phyloP scores from a whole-genome alignment of 139 green algal species.

The Marvania coccoides region DNA sequence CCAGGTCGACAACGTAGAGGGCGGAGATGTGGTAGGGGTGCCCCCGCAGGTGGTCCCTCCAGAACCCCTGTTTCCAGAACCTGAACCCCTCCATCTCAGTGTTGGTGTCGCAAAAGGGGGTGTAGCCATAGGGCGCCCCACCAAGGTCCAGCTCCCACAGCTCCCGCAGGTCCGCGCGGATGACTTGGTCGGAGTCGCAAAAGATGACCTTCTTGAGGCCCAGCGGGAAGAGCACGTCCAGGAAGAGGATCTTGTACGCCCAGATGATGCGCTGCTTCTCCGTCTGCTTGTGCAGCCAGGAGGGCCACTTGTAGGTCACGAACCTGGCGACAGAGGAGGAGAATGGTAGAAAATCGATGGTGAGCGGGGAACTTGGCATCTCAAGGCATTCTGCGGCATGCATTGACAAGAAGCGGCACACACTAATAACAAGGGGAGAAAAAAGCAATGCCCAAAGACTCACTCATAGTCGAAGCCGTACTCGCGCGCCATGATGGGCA shows the following conservation, averaged over 20 bases:
- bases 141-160: constrained; percentile 91
- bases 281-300: constrained; percentile 92
- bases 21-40: constrained; percentile 96
- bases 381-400: not conserved
- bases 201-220: constrained; percentile 91
- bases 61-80: constrained; percentile 99
- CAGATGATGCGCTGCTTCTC: constrained; percentile 94
- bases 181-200: constrained; percentile 92
- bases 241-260: constrained; percentile 97
- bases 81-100: constrained; percentile 92
- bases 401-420: not conserved
- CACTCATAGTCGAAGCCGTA: constrained; percentile 87
- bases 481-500: constrained; percentile 81
- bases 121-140: constrained; percentile 89
- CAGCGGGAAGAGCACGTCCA: constrained; percentile 97
- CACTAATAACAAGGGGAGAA: not conserved
- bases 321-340: constrained; percentile 33
- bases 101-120: constrained; percentile 98
- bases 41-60: constrained; percentile 86
- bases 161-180: constrained; percentile 83
- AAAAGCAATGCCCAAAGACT: not conserved
- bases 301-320: constrained; percentile 98
- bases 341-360: not conserved
- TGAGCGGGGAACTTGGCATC: not conserved
- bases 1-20: constrained; percentile 94